Evolutionary conservation across 768 basidiomycete species (phyloP), one percentile per base, ranked within the genome.

Genomic region (Boletellus sp.): DNA sequence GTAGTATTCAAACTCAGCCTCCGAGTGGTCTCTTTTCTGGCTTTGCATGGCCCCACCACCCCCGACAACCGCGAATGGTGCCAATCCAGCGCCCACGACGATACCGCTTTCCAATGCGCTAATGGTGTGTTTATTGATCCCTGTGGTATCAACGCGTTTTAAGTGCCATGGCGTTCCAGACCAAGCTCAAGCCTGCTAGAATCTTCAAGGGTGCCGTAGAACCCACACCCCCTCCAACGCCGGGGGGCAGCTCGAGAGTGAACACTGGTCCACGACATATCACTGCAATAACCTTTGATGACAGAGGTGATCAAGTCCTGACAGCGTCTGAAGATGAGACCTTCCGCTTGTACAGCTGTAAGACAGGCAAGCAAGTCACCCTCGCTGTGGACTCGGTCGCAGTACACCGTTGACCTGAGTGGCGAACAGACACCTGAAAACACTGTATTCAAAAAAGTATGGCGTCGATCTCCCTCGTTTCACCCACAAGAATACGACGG

Each of bases 381-480:
- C 55, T 57, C 51, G 58, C 62, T 44, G 41, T 48, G 46, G 19
- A 33, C 45, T 48, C 48, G 36, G 28, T 44, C 45, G 47, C 46
- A 53, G 53, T 53, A 45, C 56, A 56, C 52, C 54, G 56, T 63
- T 69, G 66, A 70, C 59, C 61, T 54, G 45, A n/a, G 47, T 37
- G 51, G 37, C 10, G 48, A 54, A 51, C 58, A 90, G 94, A 75
- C 78, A 78, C 45, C 60, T 80, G 31, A 94, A 90, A 69, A 85
- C 84, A 1, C 69, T 94, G 3, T 81, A 86, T 59, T 97, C 94
- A 0, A 94, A 94, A 70, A 99, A 99, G 68, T 99, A 98, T 67
- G 96, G 96, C 1, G 87, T 94, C 39, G 91, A 95, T 68, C 78
- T 94, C 17, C 91, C 94, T 19, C 83, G 95, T 3, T 96, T 97